These are phyloP conservation scores for Phytophthora citrophthora DNA, from an alignment of 352 stramenopile species.

Conservation along the genomic window DNA sequence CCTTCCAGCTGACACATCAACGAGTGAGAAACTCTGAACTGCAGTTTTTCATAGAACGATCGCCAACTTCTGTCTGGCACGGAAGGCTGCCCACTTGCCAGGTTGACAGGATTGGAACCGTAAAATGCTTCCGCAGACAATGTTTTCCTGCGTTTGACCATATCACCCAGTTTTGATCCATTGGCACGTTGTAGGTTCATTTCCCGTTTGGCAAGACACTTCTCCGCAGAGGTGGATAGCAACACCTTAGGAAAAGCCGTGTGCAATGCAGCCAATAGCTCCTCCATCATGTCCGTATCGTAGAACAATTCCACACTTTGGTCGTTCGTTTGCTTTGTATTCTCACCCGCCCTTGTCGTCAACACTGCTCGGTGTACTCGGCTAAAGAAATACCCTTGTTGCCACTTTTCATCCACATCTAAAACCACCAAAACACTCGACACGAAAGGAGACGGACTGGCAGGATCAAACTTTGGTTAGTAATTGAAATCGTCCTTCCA, in stretches of 20 bases:
- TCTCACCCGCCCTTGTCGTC: not conserved
- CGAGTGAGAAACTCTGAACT: conserved; percentile 79
- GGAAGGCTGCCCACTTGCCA: not conserved
- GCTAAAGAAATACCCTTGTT: conserved; percentile 70
- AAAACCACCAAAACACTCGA: conserved; percentile 56
- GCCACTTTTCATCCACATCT: conserved; percentile 38
- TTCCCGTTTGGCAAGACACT: conserved; percentile 38
- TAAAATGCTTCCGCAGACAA: conserved; percentile 47
- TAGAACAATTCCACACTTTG: conserved; percentile 20
- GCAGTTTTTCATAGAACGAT: conserved; percentile 74
- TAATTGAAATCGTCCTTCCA: not conserved
- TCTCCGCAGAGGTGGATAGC: conserved; percentile 43
- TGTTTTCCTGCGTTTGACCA: conserved; percentile 38
- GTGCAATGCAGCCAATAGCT: conserved; percentile 54
- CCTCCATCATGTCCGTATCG: conserved; percentile 35
- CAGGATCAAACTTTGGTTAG: conserved; percentile 3
- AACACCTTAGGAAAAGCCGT: conserved; percentile 51
- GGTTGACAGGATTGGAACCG: conserved; percentile 9
- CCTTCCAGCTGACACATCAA: conserved; percentile 82
- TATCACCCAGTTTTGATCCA: conserved; percentile 18
- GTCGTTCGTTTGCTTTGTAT: not conserved
- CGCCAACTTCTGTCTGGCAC: conserved; percentile 34
- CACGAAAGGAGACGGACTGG: conserved; percentile 63
- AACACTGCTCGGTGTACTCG: conserved; percentile 14
- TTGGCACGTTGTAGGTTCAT: not conserved